Conservation (phyloP, 495 filamentous ascomycete genomes). For the Podospora conica region DNA sequence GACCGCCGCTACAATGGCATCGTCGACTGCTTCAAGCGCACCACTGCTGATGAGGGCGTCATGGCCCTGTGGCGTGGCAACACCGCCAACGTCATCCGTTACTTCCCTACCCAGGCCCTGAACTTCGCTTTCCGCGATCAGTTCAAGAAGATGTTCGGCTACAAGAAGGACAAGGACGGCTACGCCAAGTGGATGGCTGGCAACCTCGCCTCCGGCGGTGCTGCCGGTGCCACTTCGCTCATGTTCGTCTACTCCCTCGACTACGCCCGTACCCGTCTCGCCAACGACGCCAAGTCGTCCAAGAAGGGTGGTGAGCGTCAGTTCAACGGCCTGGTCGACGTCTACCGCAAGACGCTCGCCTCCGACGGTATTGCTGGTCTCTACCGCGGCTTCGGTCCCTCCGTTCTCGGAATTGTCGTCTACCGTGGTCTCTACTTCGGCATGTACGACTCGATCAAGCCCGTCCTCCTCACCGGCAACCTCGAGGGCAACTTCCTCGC, state of each 20-base stretch:
- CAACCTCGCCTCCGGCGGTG: slow-evolving; percentile 99
- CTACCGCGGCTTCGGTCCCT: slow-evolving; percentile 99
- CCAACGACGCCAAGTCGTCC: slow-evolving; percentile 98
- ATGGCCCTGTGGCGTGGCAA: slow-evolving; percentile 97
- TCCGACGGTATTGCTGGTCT: slow-evolving; percentile 97
- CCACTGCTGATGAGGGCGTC: slow-evolving; percentile 71
- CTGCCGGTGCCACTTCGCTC: slow-evolving; percentile 98
- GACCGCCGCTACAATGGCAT: slow-evolving; percentile 96
- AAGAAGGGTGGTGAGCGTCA: slow-evolving; percentile 96
- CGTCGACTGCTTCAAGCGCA: slow-evolving; percentile 87
- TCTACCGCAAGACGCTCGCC: slow-evolving; percentile 99
- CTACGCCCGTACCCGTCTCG: slow-evolving; percentile 99
- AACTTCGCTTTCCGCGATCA: slow-evolving; percentile 99
- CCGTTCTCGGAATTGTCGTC: slow-evolving; percentile 95
- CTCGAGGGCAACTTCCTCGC: slow-evolving; percentile 98
- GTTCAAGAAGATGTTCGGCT: slow-evolving; percentile 99
- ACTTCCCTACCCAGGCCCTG: slow-evolving; percentile 99
- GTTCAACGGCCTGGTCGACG: slow-evolving; percentile 98
- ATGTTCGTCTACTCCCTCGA: slow-evolving; percentile 99
- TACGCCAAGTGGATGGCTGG: slow-evolving; percentile 99
- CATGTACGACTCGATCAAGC: slow-evolving; percentile 99
- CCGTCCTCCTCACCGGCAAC: slow-evolving; percentile 82
- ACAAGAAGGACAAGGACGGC: slow-evolving; percentile 99
- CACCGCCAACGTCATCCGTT: slow-evolving; percentile 99
- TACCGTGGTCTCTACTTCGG: slow-evolving; percentile 99